These are phyloP conservation scores for Chlamydomonas reinhardtii DNA, from an alignment of 163 green algal species.

Conservation along the genomic window DNA sequence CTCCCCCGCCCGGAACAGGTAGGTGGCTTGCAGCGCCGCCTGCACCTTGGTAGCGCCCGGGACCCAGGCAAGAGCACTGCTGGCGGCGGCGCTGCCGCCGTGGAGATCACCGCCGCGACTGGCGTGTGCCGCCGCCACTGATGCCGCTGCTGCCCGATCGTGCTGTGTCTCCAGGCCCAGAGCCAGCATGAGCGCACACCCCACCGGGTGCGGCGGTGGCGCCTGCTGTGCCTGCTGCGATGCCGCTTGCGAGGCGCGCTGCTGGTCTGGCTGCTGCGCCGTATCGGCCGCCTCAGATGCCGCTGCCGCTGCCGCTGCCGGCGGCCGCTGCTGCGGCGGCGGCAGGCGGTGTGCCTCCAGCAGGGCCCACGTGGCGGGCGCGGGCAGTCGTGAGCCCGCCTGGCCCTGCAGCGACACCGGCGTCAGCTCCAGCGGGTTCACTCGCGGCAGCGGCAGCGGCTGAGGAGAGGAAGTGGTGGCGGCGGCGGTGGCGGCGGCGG, in stretches of 20 bases:
- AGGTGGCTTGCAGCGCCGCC: slow-evolving; percentile 39
- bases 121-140: not conserved
- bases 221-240: not conserved
- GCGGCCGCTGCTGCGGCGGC: not conserved
- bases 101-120: too few species aligned
- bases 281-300: too few species aligned
- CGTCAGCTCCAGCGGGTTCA: slow-evolving; percentile 8
- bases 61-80: not conserved
- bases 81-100: not conserved
- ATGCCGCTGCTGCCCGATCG: not conserved
- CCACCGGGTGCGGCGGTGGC: slow-evolving; percentile 8
- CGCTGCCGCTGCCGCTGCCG: not conserved
- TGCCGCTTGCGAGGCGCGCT: not conserved
- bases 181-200: slow-evolving; percentile 31
- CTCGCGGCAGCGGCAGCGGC: not conserved
- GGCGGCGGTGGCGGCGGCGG: not conserved
- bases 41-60: not conserved
- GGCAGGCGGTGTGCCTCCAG: slow-evolving; percentile 33
- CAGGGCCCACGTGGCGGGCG: slow-evolving; percentile 14
- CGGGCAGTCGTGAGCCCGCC: slow-evolving; percentile 27
- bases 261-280: not conserved
- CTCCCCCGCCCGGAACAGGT: slow-evolving; percentile 28
- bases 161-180: not conserved
- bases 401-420: slow-evolving; percentile 2
- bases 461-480: too few species aligned